Evolutionary conservation across 1,284 basidiomycete species (phyloP).

Genomic region (Ceratobasidium sp.): DNA sequence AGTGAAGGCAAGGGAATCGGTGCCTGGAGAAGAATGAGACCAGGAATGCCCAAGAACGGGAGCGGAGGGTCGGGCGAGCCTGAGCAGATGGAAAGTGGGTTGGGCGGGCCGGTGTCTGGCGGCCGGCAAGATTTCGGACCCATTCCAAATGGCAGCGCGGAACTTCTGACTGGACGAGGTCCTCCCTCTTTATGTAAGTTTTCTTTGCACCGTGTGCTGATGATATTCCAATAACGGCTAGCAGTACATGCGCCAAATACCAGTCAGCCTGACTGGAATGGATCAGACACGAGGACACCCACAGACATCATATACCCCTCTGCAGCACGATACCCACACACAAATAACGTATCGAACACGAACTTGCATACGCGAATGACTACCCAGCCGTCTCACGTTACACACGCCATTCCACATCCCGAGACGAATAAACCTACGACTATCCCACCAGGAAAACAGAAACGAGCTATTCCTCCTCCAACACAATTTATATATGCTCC

Average conservation of each 20-base stretch:
- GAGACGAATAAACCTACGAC: background rate
- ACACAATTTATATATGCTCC: slow-evolving; percentile 11
- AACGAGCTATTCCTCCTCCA: background rate
- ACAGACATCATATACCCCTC: background rate
- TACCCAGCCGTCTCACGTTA: background rate
- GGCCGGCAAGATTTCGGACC: background rate
- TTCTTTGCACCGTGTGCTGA: background rate
- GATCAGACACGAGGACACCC: no score
- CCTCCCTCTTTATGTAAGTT: background rate
- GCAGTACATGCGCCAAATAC: no score
- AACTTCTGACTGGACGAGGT: background rate
- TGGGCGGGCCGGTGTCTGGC: background rate
- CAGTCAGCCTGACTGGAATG: no score
- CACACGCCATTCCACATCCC: background rate
- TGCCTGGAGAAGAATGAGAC: background rate
- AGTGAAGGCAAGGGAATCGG: slow-evolving; percentile 1
- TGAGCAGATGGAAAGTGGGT: background rate
- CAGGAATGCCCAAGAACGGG: background rate
- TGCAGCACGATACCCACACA: background rate
- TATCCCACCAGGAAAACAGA: background rate
- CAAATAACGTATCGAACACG: background rate
- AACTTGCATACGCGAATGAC: background rate
- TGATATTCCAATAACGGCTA: background rate
- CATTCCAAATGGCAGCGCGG: background rate
- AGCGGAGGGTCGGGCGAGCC: background rate